Base-by-base conservation (phyloP, 2,329 filamentous ascomycete species). In the Cryphonectria japonica region DNA sequence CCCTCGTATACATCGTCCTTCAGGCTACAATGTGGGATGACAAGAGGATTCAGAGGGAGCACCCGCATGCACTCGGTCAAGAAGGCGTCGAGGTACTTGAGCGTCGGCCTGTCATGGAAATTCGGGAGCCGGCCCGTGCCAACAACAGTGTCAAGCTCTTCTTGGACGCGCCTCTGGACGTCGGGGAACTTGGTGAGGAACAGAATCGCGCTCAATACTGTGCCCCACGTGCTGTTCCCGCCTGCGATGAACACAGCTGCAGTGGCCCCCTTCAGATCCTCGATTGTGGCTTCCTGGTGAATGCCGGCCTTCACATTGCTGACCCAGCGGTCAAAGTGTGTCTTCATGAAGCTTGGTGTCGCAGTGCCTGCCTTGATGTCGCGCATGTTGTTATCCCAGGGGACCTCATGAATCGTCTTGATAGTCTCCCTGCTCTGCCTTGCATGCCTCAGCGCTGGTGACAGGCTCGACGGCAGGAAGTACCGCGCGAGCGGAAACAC, bases 1-100 rank as follows among this genome's bases (percentile, higher is more conserved):
- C 84, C 87, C 29, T 85, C 80, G 75, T 89, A 90, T 14, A 84
- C 79, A 69, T 90, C 88, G 65, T 90, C 87, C 63, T 84, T 77
- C 1, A 85, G 80, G 19, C 85, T 82, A 61, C 80, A 82, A 76
- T 90, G 88, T 1, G 88, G 88, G 50, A 90, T 84, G 2, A 84
- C 85, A 1, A 86, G 76, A 0, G 85, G 84, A 16, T 81, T 82
- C 3, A 86, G 77, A 5, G 85, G 84, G 39, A 78, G 78, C 80
- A 81, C 84, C 32, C 85, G 80, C 52, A 81, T 78, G 11, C 81
- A 81, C 72, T 87, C 85, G 67, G 85, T 79, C 13, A 87, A 76
- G n/a, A 86, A 78, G 61, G 78, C 78, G 67, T 85, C 80, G 39
- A 87, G 77, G 69, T 85, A 86, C 4, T 74, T 77, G 39, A 89